A percentile compares a stretch with the other conserved stretches of the same genome.
These are phyloP conservation scores for Crepidotus variabilis DNA, from an alignment of 768 basidiomycete species.

Conservation along the genomic window DNA sequence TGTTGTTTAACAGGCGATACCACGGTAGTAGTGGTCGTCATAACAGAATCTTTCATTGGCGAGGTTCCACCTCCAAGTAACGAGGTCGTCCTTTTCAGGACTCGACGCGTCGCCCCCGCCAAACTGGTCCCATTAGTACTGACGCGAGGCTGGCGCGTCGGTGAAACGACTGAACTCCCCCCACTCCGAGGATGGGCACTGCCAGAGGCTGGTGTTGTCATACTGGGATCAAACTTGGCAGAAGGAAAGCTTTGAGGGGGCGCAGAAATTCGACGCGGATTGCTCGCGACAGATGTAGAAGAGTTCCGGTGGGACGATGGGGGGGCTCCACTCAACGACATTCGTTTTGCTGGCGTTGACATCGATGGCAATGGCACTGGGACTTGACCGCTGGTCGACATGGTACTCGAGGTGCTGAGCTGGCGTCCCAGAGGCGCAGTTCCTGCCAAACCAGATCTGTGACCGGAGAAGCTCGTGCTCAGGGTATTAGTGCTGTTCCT, in stretches of 20 bases:
- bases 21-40: not conserved
- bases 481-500: conserved; percentile 27
- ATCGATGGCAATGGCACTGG: conserved; percentile 20
- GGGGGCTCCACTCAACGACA: conserved; percentile 1
- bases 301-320: conserved; percentile 26
- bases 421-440: conserved; percentile 6
- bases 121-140: conserved; percentile 6
- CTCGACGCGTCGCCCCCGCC: not conserved
- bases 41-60: not conserved
- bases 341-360: not conserved
- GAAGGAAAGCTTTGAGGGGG: conserved; percentile 27
- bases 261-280: conserved; percentile 33
- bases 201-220: conserved; percentile 18
- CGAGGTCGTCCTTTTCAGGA: not conserved
- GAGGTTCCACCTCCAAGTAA: not conserved
- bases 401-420: conserved; percentile 42
- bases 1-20: conserved; percentile 23
- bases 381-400: not conserved
- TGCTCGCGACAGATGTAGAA: conserved; percentile 32
- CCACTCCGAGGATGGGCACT: conserved; percentile 5
- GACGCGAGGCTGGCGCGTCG: conserved; percentile 19
- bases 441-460: not conserved
- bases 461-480: conserved; percentile 5
- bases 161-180: conserved; percentile 19
- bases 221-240: conserved; percentile 17